A percentile compares a stretch with the other conserved stretches of the same genome.
These are phyloP conservation scores for Skeletonema tropicum DNA, from an alignment of 108 stramenopile species.

Conservation along the genomic window DNA sequence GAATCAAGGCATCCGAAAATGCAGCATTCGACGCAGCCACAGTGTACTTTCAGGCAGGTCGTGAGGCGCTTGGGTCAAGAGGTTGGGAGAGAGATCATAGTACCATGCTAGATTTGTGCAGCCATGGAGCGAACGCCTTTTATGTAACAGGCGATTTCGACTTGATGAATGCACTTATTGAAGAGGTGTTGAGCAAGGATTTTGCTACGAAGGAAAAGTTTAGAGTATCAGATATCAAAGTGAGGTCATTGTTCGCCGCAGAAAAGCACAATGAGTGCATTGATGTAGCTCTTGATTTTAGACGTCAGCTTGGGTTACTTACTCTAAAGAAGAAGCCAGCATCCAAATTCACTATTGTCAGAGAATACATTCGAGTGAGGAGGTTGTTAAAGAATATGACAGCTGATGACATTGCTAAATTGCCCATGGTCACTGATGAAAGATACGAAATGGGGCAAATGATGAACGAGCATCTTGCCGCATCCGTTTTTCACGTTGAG, in stretches of 20 bases:
- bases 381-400: too few species aligned
- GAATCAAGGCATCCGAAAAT: not conserved
- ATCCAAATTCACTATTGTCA: not conserved
- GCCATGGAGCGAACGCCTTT: too few species aligned
- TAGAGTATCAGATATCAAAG: not conserved
- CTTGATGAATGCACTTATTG: not conserved
- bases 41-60: not conserved
- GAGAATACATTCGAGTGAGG: not conserved
- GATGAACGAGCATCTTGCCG: not conserved
- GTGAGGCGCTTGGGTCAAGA: not conserved
- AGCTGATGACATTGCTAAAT: too few species aligned
- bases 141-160: too few species aligned
- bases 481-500: not conserved
- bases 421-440: too few species aligned
- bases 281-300: not conserved
- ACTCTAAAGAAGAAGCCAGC: not conserved
- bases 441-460: not conserved
- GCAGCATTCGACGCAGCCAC: too few species aligned
- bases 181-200: not conserved
- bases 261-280: not conserved
- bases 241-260: not conserved
- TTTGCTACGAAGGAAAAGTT: too few species aligned
- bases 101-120: too few species aligned
- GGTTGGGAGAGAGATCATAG: too few species aligned
- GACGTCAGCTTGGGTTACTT: too few species aligned